Conservation (phyloP, 176 grass and related monocot species). For the Lolium rigidum region DNA sequence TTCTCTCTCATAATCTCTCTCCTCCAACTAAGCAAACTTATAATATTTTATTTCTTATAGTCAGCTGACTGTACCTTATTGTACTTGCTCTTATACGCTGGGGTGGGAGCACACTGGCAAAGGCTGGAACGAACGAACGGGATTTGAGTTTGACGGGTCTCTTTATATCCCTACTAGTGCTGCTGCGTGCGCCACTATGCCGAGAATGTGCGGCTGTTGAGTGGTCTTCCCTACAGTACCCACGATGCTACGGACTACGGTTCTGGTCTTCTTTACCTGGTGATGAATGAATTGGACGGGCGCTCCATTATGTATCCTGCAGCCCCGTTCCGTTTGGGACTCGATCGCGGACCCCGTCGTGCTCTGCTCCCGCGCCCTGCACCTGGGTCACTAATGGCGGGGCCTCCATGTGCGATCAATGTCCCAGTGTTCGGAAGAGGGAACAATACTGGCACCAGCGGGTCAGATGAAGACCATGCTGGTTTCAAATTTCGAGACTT, state of each 20-base stretch:
- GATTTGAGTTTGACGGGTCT: background rate
- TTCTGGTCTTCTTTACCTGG: background rate
- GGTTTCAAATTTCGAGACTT: slow-evolving; percentile 3
- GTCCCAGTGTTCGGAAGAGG: background rate
- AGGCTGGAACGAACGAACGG: background rate
- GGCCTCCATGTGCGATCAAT: slow-evolving; percentile 64
- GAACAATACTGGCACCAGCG: background rate
- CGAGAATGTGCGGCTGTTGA: background rate
- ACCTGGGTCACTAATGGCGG: slow-evolving; percentile 28
- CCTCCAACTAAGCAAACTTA: too few species aligned
- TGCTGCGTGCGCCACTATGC: background rate
- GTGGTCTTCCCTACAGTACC: too few species aligned
- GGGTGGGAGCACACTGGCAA: too few species aligned
- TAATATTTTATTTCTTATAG: too few species aligned
- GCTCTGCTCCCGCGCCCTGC: slow-evolving; percentile 4
- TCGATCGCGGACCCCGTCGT: background rate
- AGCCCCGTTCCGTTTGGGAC: background rate
- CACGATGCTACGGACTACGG: too few species aligned
- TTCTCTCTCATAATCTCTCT: too few species aligned
- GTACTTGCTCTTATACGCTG: too few species aligned
- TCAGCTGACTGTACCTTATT: too few species aligned
- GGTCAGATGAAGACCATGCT: background rate
- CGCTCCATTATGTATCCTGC: background rate
- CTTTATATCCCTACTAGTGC: too few species aligned
- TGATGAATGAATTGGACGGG: background rate